Conservation (phyloP, 2,329 filamentous ascomycete species). For the Xylariaceae sp. region DNA sequence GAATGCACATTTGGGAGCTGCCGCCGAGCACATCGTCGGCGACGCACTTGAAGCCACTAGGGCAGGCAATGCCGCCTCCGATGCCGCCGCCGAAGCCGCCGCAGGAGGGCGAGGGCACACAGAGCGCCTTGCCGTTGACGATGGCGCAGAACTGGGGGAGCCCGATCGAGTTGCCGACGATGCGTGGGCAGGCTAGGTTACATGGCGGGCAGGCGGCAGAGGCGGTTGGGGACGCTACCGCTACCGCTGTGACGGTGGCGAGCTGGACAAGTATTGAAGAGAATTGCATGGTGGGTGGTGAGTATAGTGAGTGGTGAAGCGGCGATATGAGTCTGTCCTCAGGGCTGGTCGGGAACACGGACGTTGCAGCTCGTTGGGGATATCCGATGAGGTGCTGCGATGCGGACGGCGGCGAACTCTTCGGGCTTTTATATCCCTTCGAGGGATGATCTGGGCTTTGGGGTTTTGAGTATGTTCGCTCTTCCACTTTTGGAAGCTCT, state of each 20-base stretch:
- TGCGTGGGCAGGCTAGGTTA: not conserved
- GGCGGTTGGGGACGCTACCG: not conserved
- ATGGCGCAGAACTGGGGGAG: constrained; percentile 10
- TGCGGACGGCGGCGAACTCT: too few relatives aligned
- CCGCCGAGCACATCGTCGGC: constrained; percentile 4
- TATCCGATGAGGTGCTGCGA: too few relatives aligned
- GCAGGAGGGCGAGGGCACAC: constrained; percentile 4
- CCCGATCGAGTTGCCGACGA: constrained; percentile 4
- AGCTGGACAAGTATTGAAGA: not conserved
- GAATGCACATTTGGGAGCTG: constrained; percentile 2
- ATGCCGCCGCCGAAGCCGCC: constrained; percentile 6
- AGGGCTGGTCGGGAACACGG: too few relatives aligned
- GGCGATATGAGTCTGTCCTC: not conserved
- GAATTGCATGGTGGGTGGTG: not conserved
- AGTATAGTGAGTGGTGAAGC: not conserved
- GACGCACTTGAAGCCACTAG: constrained; percentile 4
- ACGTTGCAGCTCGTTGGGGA: too few relatives aligned
- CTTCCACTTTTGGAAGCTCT: too few relatives aligned
- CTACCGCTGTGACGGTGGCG: not conserved
- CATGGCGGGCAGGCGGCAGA: not conserved
- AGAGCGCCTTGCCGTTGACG: constrained; percentile 4
- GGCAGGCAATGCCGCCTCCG: not conserved
- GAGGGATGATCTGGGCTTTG: too few relatives aligned
- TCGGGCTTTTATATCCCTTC: too few relatives aligned
- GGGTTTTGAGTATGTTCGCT: too few relatives aligned